Evolutionary conservation across 495 filamentous ascomycete genomes (phyloP), one percentile per base, ranked within the genome.

Genomic region (Penicillium flavigenum): DNA sequence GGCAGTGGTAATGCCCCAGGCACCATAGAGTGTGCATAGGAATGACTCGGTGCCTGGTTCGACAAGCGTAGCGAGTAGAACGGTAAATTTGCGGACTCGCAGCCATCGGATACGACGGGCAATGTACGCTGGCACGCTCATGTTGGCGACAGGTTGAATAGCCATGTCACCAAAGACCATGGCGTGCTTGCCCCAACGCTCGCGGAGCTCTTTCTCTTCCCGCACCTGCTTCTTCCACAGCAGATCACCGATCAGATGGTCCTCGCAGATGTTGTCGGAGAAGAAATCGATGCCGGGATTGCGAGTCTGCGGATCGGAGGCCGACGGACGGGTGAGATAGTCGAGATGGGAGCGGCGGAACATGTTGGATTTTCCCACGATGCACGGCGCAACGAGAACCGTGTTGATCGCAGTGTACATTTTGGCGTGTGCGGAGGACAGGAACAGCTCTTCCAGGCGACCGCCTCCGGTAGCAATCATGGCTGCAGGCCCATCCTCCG

Each of bases 331-430:
- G n/a, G 92, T 97, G 19, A 95, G 80, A 56, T 81, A 81, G 65
- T 91, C 82, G 26, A 99, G 84, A 64, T 99, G 93, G 0, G 92
- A 92, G 47, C 87, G 88, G 27, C 94, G 89, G 78, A 98, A 98
- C 89, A 99, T 96, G 73, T 94, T 98, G 52, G 90, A 95, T 74
- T 99, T 99, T 26, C 94, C 94, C 6, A 98, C 89, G 53, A 95
- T 90, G 71, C 95, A 98, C 6, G 95, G 92, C 0, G 94, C 93
- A 56, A 98, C 76, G 17, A 86, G 79, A 24, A 96, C 89, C 6
- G 92, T 91, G 76, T 97, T 96, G 81, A 98, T 98, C 55, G 93
- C 94, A 20, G 88, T 89, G 76, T 99, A 99, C 81, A 99, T 96
- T 65, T 99, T 99, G 51, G 92, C 92, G 72, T 99, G 95, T 0